A percentile compares a stretch with the other conserved stretches of the same genome.
phyloP scores from a whole-genome alignment of 2,329 filamentous ascomycete species.

The Pyrenophora tritici-repentis region DNA sequence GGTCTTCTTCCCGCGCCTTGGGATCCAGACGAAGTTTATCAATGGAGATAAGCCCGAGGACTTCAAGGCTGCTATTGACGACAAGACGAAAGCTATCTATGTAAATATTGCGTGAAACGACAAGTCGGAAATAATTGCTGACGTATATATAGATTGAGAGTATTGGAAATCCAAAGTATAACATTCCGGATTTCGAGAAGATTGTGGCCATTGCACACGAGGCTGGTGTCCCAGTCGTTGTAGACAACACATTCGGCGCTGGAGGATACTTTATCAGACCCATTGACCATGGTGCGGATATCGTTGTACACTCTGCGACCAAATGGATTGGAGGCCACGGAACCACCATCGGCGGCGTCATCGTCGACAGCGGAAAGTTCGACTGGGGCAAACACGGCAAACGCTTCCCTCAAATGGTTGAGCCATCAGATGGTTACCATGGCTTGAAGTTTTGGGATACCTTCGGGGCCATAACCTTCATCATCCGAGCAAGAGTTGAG shows the following conservation, averaged over 20 bases:
- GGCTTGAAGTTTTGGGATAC: slow-evolving; percentile 94
- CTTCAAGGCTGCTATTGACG: slow-evolving; percentile 82
- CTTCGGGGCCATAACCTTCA: slow-evolving; percentile 81
- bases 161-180: slow-evolving; percentile 93
- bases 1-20: slow-evolving; percentile 83
- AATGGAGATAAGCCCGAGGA: slow-evolving; percentile 78
- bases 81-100: slow-evolving; percentile 90
- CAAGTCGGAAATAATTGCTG: neutral
- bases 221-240: slow-evolving; percentile 62
- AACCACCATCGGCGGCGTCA: slow-evolving; percentile 84
- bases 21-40: slow-evolving; percentile 87
- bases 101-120: slow-evolving; percentile 47
- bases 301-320: slow-evolving; percentile 90
- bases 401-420: slow-evolving; percentile 90
- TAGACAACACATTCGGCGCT: slow-evolving; percentile 93
- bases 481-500: slow-evolving; percentile 85
- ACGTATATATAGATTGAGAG: slow-evolving; percentile 62
- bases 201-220: slow-evolving; percentile 81
- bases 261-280: slow-evolving; percentile 87
- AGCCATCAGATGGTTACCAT: slow-evolving; percentile 88
- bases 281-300: slow-evolving; percentile 89
- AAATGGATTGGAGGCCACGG: slow-evolving; percentile 97
- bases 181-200: slow-evolving; percentile 86
- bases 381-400: slow-evolving; percentile 85
- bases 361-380: slow-evolving; percentile 89